Base-by-base conservation (phyloP, 2,329 filamentous ascomycete genomes). In the Pseudogymnoascus sp. region DNA sequence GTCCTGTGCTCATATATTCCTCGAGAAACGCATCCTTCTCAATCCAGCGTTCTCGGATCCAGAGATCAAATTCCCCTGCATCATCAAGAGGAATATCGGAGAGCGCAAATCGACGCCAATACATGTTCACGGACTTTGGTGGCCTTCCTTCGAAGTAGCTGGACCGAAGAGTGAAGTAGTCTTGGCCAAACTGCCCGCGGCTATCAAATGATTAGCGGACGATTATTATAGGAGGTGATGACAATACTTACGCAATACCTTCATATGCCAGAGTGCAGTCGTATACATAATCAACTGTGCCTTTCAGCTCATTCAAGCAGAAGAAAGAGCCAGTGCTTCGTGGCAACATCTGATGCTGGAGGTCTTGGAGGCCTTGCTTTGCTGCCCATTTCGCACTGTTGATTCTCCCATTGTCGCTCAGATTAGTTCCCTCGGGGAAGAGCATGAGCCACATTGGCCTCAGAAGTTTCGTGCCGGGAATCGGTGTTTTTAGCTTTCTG, bases 211-310 rank as follows among this genome's bases (percentile, higher is more conserved):
- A 28, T 67, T 63, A 66, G 61, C 23, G 12, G 58, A 31, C 40
- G 45, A 37, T 61, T 21, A 55, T 33, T 59, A 21, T 25, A 40
- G 62, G 33, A 38, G 23, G 18, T 63, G 9, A 61, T 45, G 64
- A 21, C 59, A 88, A 21, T 60, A 88, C 91, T 81, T 83, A 93
- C 88, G 90, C 90, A 45, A 96, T 85, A 12, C 95, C 93, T 75
- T 97, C 93, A 72, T 99, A 99, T 4, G 91, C 93, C 63, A 99
- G 88, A 0, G 95, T 97, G 75, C 93, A 97, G 75, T 96, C 91
- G 69, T 96, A 96, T 0, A 96, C 79, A 77, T 90, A 96, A 9
- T 95, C 89, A 0, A 93, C 85, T 0, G 87, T 88, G 7, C 82
- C 84, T 69, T 85, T 84, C 12, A 96, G 78, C 74, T 96, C 87